Conservation (phyloP, 1,284 basidiomycete species). For the Sporisorium iseilematis-ciliati region DNA sequence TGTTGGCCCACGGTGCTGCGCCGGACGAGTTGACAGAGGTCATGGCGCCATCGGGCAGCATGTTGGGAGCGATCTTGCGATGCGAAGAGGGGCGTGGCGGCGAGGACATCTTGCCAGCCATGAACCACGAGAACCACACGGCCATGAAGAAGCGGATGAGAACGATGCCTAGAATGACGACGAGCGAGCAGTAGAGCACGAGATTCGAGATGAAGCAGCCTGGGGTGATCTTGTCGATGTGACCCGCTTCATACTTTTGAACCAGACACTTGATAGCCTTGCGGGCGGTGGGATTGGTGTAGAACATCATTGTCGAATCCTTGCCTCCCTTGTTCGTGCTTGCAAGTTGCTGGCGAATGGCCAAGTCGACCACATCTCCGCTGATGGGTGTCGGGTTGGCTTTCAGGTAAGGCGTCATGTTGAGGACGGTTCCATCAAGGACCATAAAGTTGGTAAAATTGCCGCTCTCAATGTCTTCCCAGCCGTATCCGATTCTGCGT, state of each 20-base stretch:
- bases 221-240: constrained; percentile 95
- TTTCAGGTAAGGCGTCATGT: constrained; percentile 87
- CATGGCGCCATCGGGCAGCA: constrained; percentile 79
- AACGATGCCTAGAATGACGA: constrained; percentile 90
- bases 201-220: constrained; percentile 93
- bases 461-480: constrained; percentile 60
- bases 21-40: constrained; percentile 86
- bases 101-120: constrained; percentile 77
- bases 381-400: constrained; percentile 79
- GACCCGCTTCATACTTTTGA: constrained; percentile 76
- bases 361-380: constrained; percentile 83
- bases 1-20: constrained; percentile 85
- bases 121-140: constrained; percentile 94
- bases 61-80: constrained; percentile 73
- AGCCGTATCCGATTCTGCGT: constrained; percentile 61
- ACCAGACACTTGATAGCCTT: constrained; percentile 62
- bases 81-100: constrained; percentile 73
- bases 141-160: constrained; percentile 95
- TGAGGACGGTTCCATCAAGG: constrained; percentile 91
- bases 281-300: constrained; percentile 43
- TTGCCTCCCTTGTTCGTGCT: constrained; percentile 75
- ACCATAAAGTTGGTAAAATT: constrained; percentile 72
- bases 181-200: constrained; percentile 89
- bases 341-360: constrained; percentile 81
- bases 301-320: constrained; percentile 79